These are phyloP conservation scores for Jatropha curcas DNA, from an alignment of 345 rosid species.

Conservation along the genomic window DNA sequence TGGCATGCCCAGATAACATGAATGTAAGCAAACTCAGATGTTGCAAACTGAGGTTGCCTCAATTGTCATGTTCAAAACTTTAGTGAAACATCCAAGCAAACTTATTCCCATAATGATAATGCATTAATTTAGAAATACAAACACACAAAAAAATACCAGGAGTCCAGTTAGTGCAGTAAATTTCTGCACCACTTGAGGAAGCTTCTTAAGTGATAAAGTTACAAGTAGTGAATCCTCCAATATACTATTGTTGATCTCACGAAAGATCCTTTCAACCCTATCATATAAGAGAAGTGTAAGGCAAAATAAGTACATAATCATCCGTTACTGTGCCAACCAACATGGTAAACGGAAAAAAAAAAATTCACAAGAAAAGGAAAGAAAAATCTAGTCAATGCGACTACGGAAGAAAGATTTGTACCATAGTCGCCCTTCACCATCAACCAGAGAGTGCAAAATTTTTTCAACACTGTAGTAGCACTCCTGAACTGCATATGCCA, in stretches of 20 bases:
- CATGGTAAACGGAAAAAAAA: neutral
- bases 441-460: conserved; percentile 75
- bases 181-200: conserved; percentile 73
- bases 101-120: neutral
- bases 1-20: too few species aligned
- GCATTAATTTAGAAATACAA: neutral
- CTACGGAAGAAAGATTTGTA: conserved; percentile 31
- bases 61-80: too few species aligned
- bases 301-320: conserved; percentile 14
- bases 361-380: neutral
- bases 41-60: too few species aligned
- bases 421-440: conserved; percentile 96
- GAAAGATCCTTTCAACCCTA: conserved; percentile 93
- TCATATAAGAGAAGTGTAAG: conserved; percentile 18
- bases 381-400: conserved; percentile 5
- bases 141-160: conserved; percentile 50
- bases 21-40: too few species aligned
- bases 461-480: conserved; percentile 87
- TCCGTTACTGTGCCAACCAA: neutral
- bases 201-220: conserved; percentile 69
- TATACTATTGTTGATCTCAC: conserved; percentile 80
- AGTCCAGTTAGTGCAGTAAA: conserved; percentile 93
- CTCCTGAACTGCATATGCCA: conserved; percentile 96
- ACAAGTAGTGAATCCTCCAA: conserved; percentile 61
- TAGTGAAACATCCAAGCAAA: neutral